These are phyloP conservation scores for Thelonectria discophora DNA, from an alignment of 2,329 filamentous ascomycete species.

Conservation along the genomic window DNA sequence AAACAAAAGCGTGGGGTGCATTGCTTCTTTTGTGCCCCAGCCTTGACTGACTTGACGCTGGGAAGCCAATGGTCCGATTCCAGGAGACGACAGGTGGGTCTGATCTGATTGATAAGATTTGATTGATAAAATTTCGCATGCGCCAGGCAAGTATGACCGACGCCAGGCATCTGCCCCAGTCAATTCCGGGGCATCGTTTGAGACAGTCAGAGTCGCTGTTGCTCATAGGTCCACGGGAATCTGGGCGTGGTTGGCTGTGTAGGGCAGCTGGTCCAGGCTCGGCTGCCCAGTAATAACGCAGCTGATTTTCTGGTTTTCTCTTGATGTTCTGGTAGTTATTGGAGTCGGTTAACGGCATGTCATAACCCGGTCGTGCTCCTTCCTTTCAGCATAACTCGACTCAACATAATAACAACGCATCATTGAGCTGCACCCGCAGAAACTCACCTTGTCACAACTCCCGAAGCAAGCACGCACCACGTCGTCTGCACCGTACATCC, in stretches of 20 bases:
- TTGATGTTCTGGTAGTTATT: background rate
- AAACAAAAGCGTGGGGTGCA: conserved; percentile 41
- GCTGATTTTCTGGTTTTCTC: background rate
- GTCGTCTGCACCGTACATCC: background rate
- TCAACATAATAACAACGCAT: conserved; percentile 4
- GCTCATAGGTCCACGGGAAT: conserved; percentile 3
- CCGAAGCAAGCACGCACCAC: background rate
- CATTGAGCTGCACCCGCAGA: conserved; percentile 11
- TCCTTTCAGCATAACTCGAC: background rate
- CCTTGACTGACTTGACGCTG: conserved; percentile 32
- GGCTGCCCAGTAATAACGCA: conserved; percentile 5
- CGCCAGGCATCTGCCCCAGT: conserved; percentile 30
- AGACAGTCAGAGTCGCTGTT: conserved; percentile 14
- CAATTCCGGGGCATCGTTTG: conserved; percentile 9
- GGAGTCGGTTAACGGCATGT: background rate
- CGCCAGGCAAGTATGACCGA: conserved; percentile 33
- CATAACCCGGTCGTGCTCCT: background rate
- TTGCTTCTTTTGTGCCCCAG: conserved; percentile 43
- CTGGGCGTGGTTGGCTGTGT: background rate
- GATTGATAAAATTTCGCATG: conserved; percentile 52
- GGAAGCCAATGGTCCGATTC: conserved; percentile 47
- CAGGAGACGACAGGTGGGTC: conserved; percentile 46
- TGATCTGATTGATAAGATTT: conserved; percentile 61
- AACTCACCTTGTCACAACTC: background rate
- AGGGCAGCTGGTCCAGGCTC: background rate